phyloP scores from a whole-genome alignment of 2,329 filamentous ascomycete genomes.

The Colletotrichum incanum region DNA sequence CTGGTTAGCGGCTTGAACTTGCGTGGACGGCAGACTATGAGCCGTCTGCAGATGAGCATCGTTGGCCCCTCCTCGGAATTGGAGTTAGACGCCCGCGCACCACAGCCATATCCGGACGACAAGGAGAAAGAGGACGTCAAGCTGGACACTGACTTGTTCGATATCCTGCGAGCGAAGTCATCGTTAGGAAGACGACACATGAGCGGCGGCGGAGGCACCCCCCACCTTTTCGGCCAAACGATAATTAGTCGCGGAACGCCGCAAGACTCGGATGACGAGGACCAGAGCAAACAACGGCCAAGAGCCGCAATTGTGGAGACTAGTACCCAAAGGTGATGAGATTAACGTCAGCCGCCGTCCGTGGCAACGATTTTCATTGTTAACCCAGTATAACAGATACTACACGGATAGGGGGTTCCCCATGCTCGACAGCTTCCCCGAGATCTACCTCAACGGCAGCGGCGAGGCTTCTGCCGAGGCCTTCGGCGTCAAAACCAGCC shows the following conservation, averaged over 20 bases:
- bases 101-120: constrained; percentile 47
- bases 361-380: neutral
- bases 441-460: constrained; percentile 72
- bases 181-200: constrained; percentile 36
- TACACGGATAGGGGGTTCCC: constrained; percentile 77
- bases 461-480: constrained; percentile 54
- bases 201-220: constrained; percentile 18
- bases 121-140: constrained; percentile 50
- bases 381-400: constrained; percentile 57
- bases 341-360: too few relatives aligned
- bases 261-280: constrained; percentile 41
- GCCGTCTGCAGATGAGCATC: constrained; percentile 79
- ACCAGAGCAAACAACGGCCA: constrained; percentile 7
- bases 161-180: constrained; percentile 37
- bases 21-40: constrained; percentile 85
- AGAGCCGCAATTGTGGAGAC: constrained; percentile 27
- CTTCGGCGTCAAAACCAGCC: constrained; percentile 69
- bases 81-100: constrained; percentile 41
- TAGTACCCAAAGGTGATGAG: constrained; percentile 31
- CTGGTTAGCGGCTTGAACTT: constrained; percentile 79
- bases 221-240: constrained; percentile 61
- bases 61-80: constrained; percentile 48
- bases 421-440: constrained; percentile 86
- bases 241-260: constrained; percentile 50
- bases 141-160: constrained; percentile 52